Conservation (phyloP, 768 basidiomycete species). For the Auriculariales sp. region DNA sequence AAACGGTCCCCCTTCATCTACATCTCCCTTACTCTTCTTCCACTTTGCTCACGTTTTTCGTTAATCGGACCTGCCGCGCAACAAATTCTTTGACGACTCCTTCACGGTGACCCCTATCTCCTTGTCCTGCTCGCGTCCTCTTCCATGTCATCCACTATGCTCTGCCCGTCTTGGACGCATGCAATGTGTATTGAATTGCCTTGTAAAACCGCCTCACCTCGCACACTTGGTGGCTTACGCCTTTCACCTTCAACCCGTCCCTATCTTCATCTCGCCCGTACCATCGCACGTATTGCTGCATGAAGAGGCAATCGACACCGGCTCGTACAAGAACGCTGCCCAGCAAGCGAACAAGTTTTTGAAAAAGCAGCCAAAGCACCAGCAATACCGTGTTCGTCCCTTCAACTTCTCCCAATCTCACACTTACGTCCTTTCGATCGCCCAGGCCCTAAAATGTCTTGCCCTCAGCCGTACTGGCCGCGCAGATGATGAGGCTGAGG, state of each 20-base stretch:
- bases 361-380: conserved; percentile 69
- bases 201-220: too few species aligned
- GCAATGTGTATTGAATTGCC: too few species aligned
- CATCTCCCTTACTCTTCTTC: too few species aligned
- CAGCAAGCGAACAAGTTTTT: conserved; percentile 76
- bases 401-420: not conserved
- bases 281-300: conserved; percentile 5
- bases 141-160: too few species aligned
- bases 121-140: too few species aligned
- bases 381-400: conserved; percentile 45
- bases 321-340: conserved; percentile 76
- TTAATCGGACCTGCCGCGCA: not conserved
- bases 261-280: not conserved
- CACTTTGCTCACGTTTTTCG: too few species aligned
- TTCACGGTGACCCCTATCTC: too few species aligned
- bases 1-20: too few species aligned
- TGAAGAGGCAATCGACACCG: conserved; percentile 72
- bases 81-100: not conserved
- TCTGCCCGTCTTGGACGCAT: too few species aligned
- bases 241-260: not conserved
- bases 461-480: conserved; percentile 76
- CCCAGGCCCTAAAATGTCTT: conserved; percentile 68
- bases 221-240: not conserved
- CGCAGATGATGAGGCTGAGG: conserved; percentile 45
- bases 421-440: not conserved